A percentile compares a stretch with the other conserved stretches of the same genome.
Conservation (phyloP, 495 filamentous ascomycete species). For the Astrothelium macrocarpum region DNA sequence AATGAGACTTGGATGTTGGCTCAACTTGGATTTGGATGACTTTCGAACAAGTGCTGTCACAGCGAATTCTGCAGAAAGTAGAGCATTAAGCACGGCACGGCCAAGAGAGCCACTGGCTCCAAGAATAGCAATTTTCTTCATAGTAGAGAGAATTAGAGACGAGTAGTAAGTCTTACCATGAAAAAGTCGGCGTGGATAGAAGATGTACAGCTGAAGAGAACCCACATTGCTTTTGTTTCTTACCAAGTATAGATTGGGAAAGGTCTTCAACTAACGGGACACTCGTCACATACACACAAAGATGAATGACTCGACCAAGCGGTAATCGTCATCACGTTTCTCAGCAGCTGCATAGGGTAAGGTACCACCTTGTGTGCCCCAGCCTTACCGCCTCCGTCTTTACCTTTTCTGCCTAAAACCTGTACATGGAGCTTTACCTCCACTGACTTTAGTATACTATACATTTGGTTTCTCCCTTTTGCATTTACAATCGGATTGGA, state of each 20-base stretch:
- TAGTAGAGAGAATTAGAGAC: neutral
- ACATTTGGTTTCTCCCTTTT: too few relatives aligned
- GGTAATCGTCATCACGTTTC: too few relatives aligned
- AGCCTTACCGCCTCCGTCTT: neutral
- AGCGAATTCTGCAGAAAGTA: constrained; percentile 44
- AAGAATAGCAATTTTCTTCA: constrained; percentile 21
- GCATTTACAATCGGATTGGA: too few relatives aligned
- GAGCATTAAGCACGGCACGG: constrained; percentile 20
- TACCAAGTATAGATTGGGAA: too few relatives aligned
- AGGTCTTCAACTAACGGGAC: too few relatives aligned
- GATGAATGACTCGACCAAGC: too few relatives aligned
- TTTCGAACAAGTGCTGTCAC: constrained; percentile 43
- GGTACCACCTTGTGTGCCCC: too few relatives aligned
- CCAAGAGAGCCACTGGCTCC: constrained; percentile 20
- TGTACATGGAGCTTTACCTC: neutral
- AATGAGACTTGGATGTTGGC: constrained; percentile 1
- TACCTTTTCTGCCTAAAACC: neutral
- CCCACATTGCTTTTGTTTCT: too few relatives aligned
- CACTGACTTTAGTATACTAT: too few relatives aligned
- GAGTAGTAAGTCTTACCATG: neutral
- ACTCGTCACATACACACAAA: too few relatives aligned
- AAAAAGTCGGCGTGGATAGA: neutral
- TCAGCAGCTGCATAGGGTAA: too few relatives aligned
- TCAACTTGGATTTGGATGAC: constrained; percentile 23
- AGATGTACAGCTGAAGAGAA: too few relatives aligned